Percentiles rank a stretch among this genome's conserved stretches.
Evolutionary conservation across 805 yeast species (phyloP).

Genomic region (Candida sanyiensis): DNA sequence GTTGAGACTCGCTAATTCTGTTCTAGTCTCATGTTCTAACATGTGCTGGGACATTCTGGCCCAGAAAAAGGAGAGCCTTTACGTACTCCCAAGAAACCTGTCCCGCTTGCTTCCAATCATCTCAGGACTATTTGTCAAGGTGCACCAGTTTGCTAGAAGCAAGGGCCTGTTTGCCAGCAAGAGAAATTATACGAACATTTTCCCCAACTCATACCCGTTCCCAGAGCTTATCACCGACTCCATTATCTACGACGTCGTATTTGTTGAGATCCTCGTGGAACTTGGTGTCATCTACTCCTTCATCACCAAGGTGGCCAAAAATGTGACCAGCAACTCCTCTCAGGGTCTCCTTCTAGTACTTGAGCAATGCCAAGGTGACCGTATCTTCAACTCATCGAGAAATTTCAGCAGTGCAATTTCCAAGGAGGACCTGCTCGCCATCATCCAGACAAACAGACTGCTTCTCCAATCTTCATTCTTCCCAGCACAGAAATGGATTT

Average conservation of each 20-base stretch:
- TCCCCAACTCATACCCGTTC: conserved; percentile 66
- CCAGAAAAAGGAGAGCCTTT: conserved; percentile 29
- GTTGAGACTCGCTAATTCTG: conserved; percentile 56
- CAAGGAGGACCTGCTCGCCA: conserved; percentile 35
- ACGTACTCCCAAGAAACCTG: conserved; percentile 39
- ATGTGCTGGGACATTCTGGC: conserved; percentile 33
- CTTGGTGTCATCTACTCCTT: conserved; percentile 54
- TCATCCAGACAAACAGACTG: conserved; percentile 45
- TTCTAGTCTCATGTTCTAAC: conserved; percentile 45
- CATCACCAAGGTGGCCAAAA: conserved; percentile 45
- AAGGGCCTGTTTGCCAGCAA: conserved; percentile 43
- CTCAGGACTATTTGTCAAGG: conserved; percentile 44
- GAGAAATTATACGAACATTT: conserved; percentile 61
- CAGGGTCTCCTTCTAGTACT: conserved; percentile 41
- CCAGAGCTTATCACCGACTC: conserved; percentile 65
- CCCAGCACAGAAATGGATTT: conserved; percentile 70
- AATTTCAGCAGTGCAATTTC: conserved; percentile 37
- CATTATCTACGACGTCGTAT: conserved; percentile 57
- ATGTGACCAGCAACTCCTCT: conserved; percentile 29
- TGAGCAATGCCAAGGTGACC: conserved; percentile 30
- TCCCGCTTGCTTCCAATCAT: conserved; percentile 51
- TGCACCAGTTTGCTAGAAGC: conserved; percentile 42
- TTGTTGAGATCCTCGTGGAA: conserved; percentile 71
- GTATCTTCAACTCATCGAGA: conserved; percentile 35
- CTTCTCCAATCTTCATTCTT: conserved; percentile 51